phyloP scores from a whole-genome alignment of 2,329 filamentous ascomycete genomes.

The Microascus cirrosus region DNA sequence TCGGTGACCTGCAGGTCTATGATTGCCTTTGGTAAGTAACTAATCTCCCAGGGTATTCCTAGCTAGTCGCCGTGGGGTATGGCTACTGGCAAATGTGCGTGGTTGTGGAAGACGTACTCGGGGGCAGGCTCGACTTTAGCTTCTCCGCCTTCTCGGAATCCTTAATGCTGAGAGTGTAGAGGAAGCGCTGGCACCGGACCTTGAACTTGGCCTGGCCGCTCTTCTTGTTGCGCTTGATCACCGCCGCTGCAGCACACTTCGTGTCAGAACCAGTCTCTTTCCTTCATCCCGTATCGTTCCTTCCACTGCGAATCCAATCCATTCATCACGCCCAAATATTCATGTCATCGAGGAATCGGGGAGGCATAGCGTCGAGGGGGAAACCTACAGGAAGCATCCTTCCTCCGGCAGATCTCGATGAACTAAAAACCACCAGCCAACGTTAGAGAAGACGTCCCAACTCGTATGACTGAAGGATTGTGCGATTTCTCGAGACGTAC shows the following conservation, averaged over 20 bases:
- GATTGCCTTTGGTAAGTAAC: neutral
- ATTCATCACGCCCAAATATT: neutral
- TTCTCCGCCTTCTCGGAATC: constrained; percentile 99
- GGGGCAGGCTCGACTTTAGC: constrained; percentile 97
- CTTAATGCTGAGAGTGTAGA: constrained; percentile 98
- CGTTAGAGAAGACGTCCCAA: constrained; percentile 15
- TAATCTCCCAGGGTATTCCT: neutral
- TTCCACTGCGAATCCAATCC: neutral
- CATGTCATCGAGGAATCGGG: constrained; percentile 1
- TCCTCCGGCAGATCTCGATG: constrained; percentile 99
- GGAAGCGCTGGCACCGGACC: constrained; percentile 92
- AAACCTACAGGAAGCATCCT: constrained; percentile 92
- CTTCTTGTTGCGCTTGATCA: constrained; percentile 94
- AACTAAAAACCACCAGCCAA: constrained; percentile 46
- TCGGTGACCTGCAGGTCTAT: constrained; percentile 41
- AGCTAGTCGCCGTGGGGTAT: neutral
- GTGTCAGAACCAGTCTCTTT: constrained; percentile 16
- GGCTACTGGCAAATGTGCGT: neutral
- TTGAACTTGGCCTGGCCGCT: constrained; percentile 98
- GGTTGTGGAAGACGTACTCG: constrained; percentile 55
- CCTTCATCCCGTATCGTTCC: constrained; percentile 3
- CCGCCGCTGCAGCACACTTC: constrained; percentile 51
- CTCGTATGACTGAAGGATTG: constrained; percentile 1
- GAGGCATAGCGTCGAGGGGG: neutral
- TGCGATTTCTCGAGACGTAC: constrained; percentile 24